These are phyloP conservation scores for Claviceps purpurea DNA, from an alignment of 2,329 filamentous ascomycete genomes.

Conservation along the genomic window DNA sequence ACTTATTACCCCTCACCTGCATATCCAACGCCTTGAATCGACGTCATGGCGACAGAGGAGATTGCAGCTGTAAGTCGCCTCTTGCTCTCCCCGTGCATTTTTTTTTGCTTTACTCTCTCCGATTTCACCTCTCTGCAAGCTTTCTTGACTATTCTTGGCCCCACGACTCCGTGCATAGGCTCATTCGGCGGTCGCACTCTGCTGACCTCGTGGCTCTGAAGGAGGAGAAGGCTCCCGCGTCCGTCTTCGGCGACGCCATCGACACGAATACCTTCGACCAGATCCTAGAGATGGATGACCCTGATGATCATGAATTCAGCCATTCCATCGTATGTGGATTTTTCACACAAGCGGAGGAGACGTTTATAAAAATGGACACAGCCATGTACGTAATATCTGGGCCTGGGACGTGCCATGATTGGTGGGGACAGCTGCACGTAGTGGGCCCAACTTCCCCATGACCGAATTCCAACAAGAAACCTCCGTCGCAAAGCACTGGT, in stretches of 20 bases:
- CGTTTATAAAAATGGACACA: slow-evolving; percentile 72
- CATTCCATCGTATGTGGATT: slow-evolving; percentile 80
- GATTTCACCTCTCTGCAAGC: not conserved
- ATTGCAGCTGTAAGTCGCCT: slow-evolving; percentile 19
- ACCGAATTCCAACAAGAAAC: not conserved
- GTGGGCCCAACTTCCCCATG: no score
- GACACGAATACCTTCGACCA: slow-evolving; percentile 76
- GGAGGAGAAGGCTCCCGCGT: not conserved
- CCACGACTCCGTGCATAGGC: no score
- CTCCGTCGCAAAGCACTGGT: not conserved
- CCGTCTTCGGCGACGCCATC: slow-evolving; percentile 54
- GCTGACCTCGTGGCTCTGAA: not conserved
- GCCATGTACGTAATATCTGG: slow-evolving; percentile 60
- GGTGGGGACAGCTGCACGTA: no score
- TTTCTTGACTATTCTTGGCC: not conserved
- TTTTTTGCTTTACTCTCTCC: not conserved
- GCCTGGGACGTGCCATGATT: no score
- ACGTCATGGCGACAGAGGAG: slow-evolving; percentile 20
- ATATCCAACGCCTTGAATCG: not conserved
- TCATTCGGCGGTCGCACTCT: no score
- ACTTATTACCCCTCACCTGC: not conserved
- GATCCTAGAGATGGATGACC: slow-evolving; percentile 97
- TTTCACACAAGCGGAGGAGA: slow-evolving; percentile 79
- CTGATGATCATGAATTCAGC: slow-evolving; percentile 76
- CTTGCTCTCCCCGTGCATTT: not conserved